These are phyloP conservation scores for Odontarrhena argentea DNA, from an alignment of 345 rosid genomes.

Conservation along the genomic window DNA sequence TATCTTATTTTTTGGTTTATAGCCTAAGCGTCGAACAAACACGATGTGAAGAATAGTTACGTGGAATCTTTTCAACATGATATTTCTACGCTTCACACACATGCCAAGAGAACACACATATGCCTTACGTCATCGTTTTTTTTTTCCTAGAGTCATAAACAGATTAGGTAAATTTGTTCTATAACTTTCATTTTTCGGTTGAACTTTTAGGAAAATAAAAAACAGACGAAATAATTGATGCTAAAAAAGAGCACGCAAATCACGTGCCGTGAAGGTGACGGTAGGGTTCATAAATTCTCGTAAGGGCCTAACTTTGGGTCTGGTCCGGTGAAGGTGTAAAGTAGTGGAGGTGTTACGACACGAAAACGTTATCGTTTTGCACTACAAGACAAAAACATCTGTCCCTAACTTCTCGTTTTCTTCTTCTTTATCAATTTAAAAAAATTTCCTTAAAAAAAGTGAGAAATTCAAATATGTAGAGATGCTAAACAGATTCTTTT, in stretches of 20 bases:
- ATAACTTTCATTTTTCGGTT: neutral
- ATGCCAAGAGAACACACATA: conserved; percentile 7
- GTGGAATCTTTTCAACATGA: conserved; percentile 28
- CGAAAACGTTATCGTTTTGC: conserved; percentile 24
- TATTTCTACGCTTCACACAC: conserved; percentile 7
- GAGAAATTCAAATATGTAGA: conserved; percentile 16
- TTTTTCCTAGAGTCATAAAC: neutral
- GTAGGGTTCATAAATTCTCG: neutral
- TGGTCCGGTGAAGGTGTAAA: conserved; percentile 38
- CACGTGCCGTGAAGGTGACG: conserved; percentile 22
- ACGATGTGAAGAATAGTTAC: conserved; percentile 23
- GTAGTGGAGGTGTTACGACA: conserved; percentile 41
- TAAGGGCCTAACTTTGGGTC: conserved; percentile 17
- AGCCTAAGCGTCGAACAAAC: conserved; percentile 23
- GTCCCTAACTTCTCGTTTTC: conserved; percentile 25
- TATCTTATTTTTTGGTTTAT: conserved; percentile 9
- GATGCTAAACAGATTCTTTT: conserved; percentile 9
- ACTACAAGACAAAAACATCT: conserved; percentile 31
- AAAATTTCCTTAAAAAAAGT: neutral
- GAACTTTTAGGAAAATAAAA: neutral
- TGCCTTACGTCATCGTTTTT: neutral
- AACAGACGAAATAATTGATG: conserved; percentile 7
- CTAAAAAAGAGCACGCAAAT: conserved; percentile 13
- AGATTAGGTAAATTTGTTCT: neutral
- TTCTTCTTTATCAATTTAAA: conserved; percentile 8